Conservation (phyloP, 169 alveolate species). For the Plasmodium gonderi region DNA sequence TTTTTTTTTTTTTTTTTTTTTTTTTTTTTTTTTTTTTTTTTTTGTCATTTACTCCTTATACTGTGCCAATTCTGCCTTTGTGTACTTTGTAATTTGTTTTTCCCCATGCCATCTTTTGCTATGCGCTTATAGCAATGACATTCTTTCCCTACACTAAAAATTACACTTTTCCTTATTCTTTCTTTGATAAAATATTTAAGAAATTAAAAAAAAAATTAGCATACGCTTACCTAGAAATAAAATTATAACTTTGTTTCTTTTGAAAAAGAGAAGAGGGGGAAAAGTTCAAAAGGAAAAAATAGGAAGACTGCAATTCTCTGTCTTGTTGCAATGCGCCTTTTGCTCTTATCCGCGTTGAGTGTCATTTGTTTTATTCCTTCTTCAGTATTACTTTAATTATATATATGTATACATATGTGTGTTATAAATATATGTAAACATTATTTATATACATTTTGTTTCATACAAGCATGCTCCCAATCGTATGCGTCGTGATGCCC, state of each 20-base stretch:
- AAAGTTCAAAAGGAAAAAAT: too few species aligned
- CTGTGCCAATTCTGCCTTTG: neutral
- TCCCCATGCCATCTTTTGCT: neutral
- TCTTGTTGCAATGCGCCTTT: neutral
- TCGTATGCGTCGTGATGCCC: neutral
- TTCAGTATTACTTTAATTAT: neutral
- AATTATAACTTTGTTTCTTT: neutral
- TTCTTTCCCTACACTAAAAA: neutral
- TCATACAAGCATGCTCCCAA: neutral
- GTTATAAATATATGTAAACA: neutral
- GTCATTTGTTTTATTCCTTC: neutral
- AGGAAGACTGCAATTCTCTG: neutral
- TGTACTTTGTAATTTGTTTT: neutral
- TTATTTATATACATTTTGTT: neutral
- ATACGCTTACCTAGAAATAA: neutral
- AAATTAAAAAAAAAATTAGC: neutral
- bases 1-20: neutral
- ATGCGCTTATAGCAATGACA: neutral
- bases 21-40: neutral
- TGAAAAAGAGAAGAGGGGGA: neutral
- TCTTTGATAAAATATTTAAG: neutral
- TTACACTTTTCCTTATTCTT: neutral
- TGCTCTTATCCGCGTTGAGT: neutral
- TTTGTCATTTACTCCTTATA: neutral
- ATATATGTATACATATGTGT: neutral